These are phyloP conservation scores for Chytridium lagenaria DNA, from an alignment of 371 early-diverging fungal genomes.

Conservation along the genomic window DNA sequence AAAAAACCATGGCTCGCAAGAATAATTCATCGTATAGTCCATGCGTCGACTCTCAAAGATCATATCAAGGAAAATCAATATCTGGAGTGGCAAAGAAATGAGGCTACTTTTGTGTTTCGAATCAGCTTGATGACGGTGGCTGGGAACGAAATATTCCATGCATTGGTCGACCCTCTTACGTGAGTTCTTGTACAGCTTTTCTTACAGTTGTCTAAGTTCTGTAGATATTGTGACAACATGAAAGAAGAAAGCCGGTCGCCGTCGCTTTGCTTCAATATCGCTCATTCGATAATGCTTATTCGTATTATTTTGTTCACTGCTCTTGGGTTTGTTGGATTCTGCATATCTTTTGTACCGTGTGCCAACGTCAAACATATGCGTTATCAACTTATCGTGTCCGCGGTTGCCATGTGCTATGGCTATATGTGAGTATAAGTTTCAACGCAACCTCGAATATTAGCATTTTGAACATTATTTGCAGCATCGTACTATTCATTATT, in stretches of 20 bases:
- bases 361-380: background rate
- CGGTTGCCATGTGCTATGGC: background rate
- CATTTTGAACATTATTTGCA: background rate
- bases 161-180: background rate
- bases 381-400: background rate
- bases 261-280: background rate
- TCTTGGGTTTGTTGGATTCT: background rate
- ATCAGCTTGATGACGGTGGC: background rate
- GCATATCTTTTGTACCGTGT: background rate
- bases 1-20: background rate
- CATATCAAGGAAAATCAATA: background rate
- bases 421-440: background rate
- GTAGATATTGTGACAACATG: background rate
- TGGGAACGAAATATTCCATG: constrained; percentile 7
- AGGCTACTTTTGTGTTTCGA: background rate
- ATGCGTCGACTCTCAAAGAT: background rate
- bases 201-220: background rate
- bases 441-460: background rate
- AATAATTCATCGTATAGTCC: background rate
- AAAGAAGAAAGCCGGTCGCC: background rate
- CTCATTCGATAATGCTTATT: background rate
- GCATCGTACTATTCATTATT: background rate
- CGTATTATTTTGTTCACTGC: background rate
- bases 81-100: background rate
- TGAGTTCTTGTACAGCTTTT: background rate